Evolutionary conservation across 805 yeast genomes (phyloP).

Genomic region (Nadsonia fulvescens): DNA sequence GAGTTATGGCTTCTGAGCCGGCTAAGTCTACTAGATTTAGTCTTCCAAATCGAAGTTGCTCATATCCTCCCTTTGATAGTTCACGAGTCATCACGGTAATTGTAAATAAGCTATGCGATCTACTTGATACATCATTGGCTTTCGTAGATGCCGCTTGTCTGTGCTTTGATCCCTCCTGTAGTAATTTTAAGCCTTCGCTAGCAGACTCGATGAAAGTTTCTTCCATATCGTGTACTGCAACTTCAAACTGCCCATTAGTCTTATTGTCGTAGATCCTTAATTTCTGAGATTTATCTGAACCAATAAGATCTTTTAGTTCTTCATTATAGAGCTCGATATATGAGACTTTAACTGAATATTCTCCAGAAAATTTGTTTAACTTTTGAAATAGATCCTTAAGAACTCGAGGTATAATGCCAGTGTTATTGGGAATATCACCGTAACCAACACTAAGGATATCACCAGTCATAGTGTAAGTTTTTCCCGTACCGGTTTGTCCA

Average conservation of each 20-base stretch:
- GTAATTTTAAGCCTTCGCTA: constrained; percentile 28
- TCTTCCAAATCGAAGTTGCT: constrained; percentile 38
- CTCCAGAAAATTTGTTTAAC: constrained; percentile 25
- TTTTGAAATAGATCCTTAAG: constrained; percentile 32
- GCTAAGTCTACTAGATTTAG: constrained; percentile 81
- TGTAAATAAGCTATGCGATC: constrained; percentile 66
- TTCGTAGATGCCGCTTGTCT: constrained; percentile 62
- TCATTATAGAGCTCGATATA: constrained; percentile 77
- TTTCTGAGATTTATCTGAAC: constrained; percentile 25
- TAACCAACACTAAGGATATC: constrained; percentile 3
- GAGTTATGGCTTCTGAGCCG: constrained; percentile 73
- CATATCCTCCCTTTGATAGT: constrained; percentile 30
- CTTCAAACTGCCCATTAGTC: constrained; percentile 19
- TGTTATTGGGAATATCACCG: constrained; percentile 19
- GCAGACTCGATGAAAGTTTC: constrained; percentile 31
- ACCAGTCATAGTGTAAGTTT: constrained; percentile 55
- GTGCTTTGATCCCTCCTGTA: constrained; percentile 38
- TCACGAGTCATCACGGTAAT: constrained; percentile 41
- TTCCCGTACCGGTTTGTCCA: constrained; percentile 90
- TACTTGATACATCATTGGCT: constrained; percentile 54
- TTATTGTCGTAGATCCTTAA: constrained; percentile 36
- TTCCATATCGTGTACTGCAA: constrained; percentile 38
- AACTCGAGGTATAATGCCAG: constrained; percentile 47
- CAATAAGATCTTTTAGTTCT: constrained; percentile 53
- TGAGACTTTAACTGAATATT: constrained; percentile 53